Conservation (phyloP, 768 basidiomycete genomes). For the Hebeloma cylindrosporum region DNA sequence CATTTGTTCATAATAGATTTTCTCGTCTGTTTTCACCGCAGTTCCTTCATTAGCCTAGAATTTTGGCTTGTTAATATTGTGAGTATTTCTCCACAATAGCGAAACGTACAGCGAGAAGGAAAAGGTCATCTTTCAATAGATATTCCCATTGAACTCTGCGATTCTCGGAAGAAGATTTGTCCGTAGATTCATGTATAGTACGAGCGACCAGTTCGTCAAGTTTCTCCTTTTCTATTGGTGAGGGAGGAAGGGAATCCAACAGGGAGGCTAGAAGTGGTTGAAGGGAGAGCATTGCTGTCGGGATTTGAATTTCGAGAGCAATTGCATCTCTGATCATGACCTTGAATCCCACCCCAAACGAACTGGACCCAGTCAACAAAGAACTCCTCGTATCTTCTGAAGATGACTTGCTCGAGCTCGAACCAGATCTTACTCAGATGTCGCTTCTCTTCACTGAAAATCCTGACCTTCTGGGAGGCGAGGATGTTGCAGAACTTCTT, state of each 20-base stretch:
- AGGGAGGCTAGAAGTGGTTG: slow-evolving; percentile 50
- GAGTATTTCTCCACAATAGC: not conserved
- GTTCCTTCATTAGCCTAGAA: slow-evolving; percentile 64
- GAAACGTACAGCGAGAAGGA: slow-evolving; percentile 63
- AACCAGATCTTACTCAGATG: slow-evolving; percentile 15
- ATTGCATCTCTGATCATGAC: slow-evolving; percentile 27
- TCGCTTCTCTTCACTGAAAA: slow-evolving; percentile 13
- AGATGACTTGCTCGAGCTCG: slow-evolving; percentile 11
- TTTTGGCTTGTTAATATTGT: no score
- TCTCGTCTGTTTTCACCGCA: slow-evolving; percentile 52
- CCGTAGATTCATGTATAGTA: slow-evolving; percentile 42
- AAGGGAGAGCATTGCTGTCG: slow-evolving; percentile 48
- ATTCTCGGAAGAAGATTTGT: slow-evolving; percentile 52
- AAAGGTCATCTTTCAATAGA: slow-evolving; percentile 67
- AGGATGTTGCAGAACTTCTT: slow-evolving; percentile 55
- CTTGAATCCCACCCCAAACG: slow-evolving; percentile 14
- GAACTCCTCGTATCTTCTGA: slow-evolving; percentile 8
- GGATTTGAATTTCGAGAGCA: slow-evolving; percentile 25
- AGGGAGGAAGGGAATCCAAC: slow-evolving; percentile 50
- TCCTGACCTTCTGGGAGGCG: slow-evolving; percentile 24
- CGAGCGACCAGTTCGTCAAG: slow-evolving; percentile 52
- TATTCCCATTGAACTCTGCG: slow-evolving; percentile 76
- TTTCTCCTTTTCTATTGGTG: slow-evolving; percentile 45
- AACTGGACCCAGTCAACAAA: not conserved
- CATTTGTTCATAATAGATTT: slow-evolving; percentile 61